phyloP scores from a whole-genome alignment of 805 yeast genomes.

The Cyberlindnera bimundalis region DNA sequence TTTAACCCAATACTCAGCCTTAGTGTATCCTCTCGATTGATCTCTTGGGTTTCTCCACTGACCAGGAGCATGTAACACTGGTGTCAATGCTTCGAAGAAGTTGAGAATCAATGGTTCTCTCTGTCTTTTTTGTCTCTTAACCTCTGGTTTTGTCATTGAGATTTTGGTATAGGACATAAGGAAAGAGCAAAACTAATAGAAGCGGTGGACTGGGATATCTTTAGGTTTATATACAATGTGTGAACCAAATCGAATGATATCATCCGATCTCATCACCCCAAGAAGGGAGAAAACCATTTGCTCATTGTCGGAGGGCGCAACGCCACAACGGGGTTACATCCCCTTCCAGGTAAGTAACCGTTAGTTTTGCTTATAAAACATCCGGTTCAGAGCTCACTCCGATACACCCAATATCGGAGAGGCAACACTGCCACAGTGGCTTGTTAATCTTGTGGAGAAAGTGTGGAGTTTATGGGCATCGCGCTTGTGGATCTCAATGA shows the following conservation, averaged over 20 bases:
- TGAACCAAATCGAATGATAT: too few species aligned
- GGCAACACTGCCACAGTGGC: background rate
- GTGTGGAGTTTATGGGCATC: too few species aligned
- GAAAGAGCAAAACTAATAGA: too few species aligned
- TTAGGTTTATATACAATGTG: too few species aligned
- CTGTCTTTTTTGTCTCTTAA: constrained; percentile 19
- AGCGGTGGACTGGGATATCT: too few species aligned
- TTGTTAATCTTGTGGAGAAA: too few species aligned
- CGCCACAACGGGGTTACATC: background rate
- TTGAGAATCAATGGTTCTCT: constrained; percentile 20
- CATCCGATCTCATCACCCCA: background rate
- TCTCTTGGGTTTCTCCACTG: constrained; percentile 26
- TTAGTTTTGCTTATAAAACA: background rate
- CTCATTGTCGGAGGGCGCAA: background rate
- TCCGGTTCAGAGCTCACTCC: background rate
- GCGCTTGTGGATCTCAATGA: too few species aligned
- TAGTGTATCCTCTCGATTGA: constrained; percentile 16
- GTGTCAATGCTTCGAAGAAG: constrained; percentile 23
- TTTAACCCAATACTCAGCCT: constrained; percentile 37
- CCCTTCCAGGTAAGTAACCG: background rate
- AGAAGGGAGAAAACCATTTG: background rate
- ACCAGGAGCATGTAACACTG: constrained; percentile 24
- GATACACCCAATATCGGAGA: background rate
- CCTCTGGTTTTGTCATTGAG: constrained; percentile 13
- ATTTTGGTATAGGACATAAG: background rate